Evolutionary conservation across 371 early-diverging fungal genomes (phyloP).

Genomic region (Smittium culicis): DNA sequence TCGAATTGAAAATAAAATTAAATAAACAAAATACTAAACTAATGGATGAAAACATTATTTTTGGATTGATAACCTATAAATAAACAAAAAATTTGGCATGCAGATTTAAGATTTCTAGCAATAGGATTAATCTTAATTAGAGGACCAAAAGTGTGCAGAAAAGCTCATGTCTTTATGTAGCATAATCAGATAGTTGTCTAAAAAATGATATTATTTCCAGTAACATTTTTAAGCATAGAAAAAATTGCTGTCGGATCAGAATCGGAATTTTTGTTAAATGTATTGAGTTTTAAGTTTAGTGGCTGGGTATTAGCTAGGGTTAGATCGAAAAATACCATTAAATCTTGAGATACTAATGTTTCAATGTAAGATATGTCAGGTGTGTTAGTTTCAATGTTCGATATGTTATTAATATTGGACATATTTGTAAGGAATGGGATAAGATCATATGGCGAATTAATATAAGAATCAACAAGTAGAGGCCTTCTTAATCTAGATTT

Average conservation of each 20-base stretch:
- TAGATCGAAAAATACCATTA: slow-evolving; percentile 3
- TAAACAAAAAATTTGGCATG: no score
- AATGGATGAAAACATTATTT: no score
- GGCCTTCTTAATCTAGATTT: not conserved
- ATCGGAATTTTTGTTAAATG: not conserved
- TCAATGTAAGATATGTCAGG: slow-evolving; percentile 6
- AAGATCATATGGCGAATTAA: not conserved
- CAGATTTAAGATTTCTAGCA: no score
- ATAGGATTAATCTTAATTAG: no score
- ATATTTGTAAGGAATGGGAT: not conserved
- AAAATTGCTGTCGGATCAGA: not conserved
- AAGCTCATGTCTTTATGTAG: no score
- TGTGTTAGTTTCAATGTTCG: not conserved
- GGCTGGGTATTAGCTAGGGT: not conserved
- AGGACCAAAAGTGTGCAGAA: no score
- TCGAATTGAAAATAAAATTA: no score
- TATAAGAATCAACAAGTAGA: not conserved
- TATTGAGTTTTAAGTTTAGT: not conserved
- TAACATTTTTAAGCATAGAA: slow-evolving; percentile 2
- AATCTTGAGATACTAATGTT: not conserved
- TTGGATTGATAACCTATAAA: no score
- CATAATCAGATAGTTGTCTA: no score
- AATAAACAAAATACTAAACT: no score
- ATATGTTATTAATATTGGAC: not conserved
- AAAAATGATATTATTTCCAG: not conserved